Base-by-base conservation (phyloP, 1,139 yeast genomes). In the Sugiyamaella sp. region DNA sequence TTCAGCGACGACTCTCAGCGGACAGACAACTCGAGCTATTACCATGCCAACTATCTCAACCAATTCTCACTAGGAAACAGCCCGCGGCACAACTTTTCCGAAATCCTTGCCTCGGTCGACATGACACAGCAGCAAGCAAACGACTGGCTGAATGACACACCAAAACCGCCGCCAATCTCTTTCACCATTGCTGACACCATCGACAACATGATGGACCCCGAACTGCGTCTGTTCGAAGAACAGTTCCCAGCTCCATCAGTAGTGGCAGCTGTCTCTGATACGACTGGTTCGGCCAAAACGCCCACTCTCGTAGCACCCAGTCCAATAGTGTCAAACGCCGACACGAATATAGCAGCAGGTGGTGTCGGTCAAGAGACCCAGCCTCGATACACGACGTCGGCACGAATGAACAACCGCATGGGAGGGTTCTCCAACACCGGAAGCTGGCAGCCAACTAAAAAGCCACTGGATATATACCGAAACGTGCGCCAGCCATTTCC, bases 391-490 rank as follows among this genome's bases (percentile, higher is more conserved):
- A 44, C 48, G 3, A 44, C 48, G 4, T 10, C 14, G 8, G 17
- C 41, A 9, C 14, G 48, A 44, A 33, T 44, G 40, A 44, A 44
- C 14, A 33, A 32, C n/a, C 48, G 48, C 9, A n/a, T 21, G 12
- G 50, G 50, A 22, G 50, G 50, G 17, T 46, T 38, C 14, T 46
- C 50, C 8, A 40, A 38, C 14, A 27, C 50, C 4, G 50, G 50
- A 3, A 38, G 45, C 25, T 46, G 50, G 50, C 50, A 46, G 19
- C 44, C 29, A 12, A 29, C 46, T 5, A 54, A 50, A 16, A 54
- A 59, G 88, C 90, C 96, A 0, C 86, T 84, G 61, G 95, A 88
- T 58, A 87, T 91, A 16, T 91, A 91, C 70, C 84, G 85, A 17
- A 78, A 81, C 51, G 89, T 91, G 8, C 76, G 73, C 17, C 78